Evolutionary conservation across 768 basidiomycete species (phyloP), one percentile per base, ranked within the genome.

Genomic region (Hericium coralloides): DNA sequence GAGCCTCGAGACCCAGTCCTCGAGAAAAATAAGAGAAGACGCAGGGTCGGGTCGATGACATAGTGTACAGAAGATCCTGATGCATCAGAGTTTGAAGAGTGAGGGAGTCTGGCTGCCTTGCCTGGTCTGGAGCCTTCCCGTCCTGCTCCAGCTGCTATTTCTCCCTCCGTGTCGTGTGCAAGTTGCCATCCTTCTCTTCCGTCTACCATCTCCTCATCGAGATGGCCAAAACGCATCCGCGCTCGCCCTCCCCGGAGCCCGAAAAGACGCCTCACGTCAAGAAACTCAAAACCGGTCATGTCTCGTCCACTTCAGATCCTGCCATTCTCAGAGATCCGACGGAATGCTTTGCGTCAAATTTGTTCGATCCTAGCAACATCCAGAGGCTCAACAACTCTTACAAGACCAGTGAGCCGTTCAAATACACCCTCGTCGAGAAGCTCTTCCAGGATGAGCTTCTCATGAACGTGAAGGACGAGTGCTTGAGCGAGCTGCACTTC

Each of bases 381-480:
- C 73, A 82, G 36, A 68, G 73, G 18, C 74, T 92, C 38, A 74
- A 80, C 62, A 62, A 72, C 12, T 69, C 72, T 43, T 95, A 97
- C 69, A 61, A 68, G 12, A 61, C 71, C 6, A 84, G 75, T 63
- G 66, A 76, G 55, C 94, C 94, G 0, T 98, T 85, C 80, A 89
- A 87, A 70, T 84, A 95, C 72, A 83, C 83, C 17, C 76, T 91
- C 52, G 79, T 97, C 55, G 83, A 87, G 52, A 81, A 85, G 63
- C 77, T 98, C 18, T 89, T 98, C 70, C 84, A 87, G 64, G 87
- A 94, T 62, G 86, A 86, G 7, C 78, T 98, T 25, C 77, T 98
- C 36, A 76, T 77, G 64, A 78, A 79, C 36, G 92, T 92, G 58
- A 88, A 90, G 72, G 86, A 92, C 64, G 92, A 95, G 69, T 91